These are phyloP conservation scores for Penicillium hesseltinei DNA, from an alignment of 2,329 filamentous ascomycete genomes.

Conservation along the genomic window DNA sequence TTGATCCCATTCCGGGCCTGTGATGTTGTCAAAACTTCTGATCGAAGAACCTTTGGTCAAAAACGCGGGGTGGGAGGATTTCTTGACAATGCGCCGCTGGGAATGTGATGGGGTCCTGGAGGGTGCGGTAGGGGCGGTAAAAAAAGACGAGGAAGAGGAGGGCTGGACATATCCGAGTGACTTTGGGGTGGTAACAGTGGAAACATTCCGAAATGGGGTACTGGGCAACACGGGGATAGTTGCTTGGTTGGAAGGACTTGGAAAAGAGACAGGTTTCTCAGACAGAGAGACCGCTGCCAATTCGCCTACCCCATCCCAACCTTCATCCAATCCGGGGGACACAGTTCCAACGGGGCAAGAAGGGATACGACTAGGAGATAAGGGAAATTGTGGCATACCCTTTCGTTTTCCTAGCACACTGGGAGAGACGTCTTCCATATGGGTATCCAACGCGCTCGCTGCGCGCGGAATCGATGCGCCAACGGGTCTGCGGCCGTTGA, in stretches of 20 bases:
- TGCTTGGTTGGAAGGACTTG: not conserved
- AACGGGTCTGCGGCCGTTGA: constrained; percentile 51
- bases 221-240: constrained; percentile 1
- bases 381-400: constrained; percentile 49
- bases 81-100: constrained; percentile 27
- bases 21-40: constrained; percentile 53
- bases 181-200: constrained; percentile 9
- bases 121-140: constrained; percentile 35
- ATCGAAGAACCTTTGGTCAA: constrained; percentile 73
- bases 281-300: not conserved
- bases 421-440: constrained; percentile 38
- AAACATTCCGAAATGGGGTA: constrained; percentile 15
- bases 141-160: constrained; percentile 26
- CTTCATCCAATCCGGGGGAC: not conserved
- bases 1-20: constrained; percentile 63
- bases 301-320: not conserved
- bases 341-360: constrained; percentile 11
- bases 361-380: constrained; percentile 20
- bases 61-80: constrained; percentile 46
- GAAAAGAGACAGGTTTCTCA: not conserved
- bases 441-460: constrained; percentile 44
- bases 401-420: constrained; percentile 49
- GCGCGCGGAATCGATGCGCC: constrained; percentile 43
- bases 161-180: constrained; percentile 41
- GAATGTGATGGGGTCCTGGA: constrained; percentile 8